These are phyloP conservation scores for Hsuehochloa calcarea DNA, from an alignment of 176 grass and related monocot genomes.

Conservation along the genomic window DNA sequence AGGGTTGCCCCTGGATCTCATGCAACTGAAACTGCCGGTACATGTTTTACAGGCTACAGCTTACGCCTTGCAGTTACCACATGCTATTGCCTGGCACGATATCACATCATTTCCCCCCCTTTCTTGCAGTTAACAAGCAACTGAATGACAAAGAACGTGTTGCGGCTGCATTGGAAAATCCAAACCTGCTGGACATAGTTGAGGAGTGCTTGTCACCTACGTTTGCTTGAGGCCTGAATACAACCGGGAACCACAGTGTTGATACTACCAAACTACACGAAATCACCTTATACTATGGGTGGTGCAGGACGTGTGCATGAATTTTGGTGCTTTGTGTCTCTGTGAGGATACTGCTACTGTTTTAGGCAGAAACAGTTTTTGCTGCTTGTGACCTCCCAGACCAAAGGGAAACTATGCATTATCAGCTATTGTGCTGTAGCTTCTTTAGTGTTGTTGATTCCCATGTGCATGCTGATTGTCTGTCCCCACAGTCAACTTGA, in stretches of 20 bases:
- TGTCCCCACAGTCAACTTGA: neutral
- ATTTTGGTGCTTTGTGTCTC: neutral
- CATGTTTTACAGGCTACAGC: neutral
- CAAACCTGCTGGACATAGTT: conserved; percentile 69
- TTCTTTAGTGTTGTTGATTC: neutral
- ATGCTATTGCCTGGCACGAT: neutral
- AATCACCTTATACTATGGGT: neutral
- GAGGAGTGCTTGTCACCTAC: conserved; percentile 78
- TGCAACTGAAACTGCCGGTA: conserved; percentile 88
- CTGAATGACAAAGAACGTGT: conserved; percentile 97
- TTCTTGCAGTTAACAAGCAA: conserved; percentile 90
- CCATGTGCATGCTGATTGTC: neutral
- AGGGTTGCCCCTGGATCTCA: conserved; percentile 85
- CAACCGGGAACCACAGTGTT: neutral
- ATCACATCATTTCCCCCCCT: neutral
- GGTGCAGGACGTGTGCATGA: conserved; percentile 5
- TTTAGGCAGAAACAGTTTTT: neutral
- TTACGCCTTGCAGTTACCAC: conserved; percentile 5
- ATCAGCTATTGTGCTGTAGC: neutral
- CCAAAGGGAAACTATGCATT: neutral
- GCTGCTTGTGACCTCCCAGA: neutral
- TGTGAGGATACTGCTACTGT: neutral
- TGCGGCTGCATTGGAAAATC: conserved; percentile 81
- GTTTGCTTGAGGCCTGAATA: conserved; percentile 55
- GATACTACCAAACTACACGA: neutral